Percentiles rank a stretch among this genome's conserved stretches.
Conservation (phyloP, 1,284 basidiomycete genomes). For the Lignosus rhinocerotis region DNA sequence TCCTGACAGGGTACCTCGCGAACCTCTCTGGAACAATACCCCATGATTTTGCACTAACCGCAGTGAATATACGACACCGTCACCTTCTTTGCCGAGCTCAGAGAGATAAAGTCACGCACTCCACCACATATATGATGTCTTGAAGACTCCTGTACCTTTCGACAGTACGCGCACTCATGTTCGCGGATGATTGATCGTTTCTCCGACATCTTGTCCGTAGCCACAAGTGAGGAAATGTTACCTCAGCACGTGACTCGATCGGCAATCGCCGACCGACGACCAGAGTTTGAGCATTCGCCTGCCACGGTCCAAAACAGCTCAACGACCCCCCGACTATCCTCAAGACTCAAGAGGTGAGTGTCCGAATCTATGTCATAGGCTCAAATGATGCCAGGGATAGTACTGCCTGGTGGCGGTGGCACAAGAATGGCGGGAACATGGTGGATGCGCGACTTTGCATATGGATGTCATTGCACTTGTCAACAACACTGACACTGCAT, state of each 20-base stretch:
- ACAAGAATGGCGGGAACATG: conserved; percentile 24
- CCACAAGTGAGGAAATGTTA: too few species aligned
- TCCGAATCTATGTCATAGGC: conserved; percentile 8
- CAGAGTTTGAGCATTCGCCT: conserved; percentile 14
- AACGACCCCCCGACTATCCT: conserved; percentile 32
- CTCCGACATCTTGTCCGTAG: not conserved
- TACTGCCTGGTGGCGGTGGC: conserved; percentile 3
- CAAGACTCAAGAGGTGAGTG: conserved; percentile 37
- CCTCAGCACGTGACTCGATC: conserved; percentile 2
- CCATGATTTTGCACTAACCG: conserved; percentile 17
- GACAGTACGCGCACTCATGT: conserved; percentile 11
- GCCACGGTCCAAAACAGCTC: conserved; percentile 26
- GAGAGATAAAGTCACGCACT: not conserved
- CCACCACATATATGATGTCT: conserved; percentile 17
- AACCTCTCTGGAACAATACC: conserved; percentile 19
- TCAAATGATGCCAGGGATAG: conserved; percentile 13
- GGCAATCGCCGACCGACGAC: conserved; percentile 9
- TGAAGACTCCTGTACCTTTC: not conserved
- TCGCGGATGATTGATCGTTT: conserved; percentile 2
- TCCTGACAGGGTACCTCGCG: not conserved
- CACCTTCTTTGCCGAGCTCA: not conserved
- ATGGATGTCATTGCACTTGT: conserved; percentile 26
- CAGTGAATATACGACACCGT: not conserved
- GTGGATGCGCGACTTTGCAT: conserved; percentile 30
- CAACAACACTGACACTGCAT: conserved; percentile 18